Base-by-base conservation (phyloP, 176 grass and related monocot species). In the Aechmea fasciata region DNA sequence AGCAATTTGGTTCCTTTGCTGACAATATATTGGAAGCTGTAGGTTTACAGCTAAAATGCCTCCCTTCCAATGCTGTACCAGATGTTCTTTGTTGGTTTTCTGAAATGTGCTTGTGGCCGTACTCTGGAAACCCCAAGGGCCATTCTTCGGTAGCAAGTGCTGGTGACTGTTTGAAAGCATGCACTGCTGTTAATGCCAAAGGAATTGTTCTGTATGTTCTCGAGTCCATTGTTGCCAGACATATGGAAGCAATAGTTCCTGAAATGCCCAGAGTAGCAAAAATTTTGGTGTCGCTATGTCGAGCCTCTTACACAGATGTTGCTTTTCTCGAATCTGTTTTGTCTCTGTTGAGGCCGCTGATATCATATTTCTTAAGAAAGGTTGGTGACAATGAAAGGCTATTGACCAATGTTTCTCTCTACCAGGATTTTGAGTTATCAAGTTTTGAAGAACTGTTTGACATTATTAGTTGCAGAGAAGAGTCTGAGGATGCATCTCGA, bases 1-100 rank as follows among this genome's bases (percentile, higher is more conserved):
- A 72, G 66, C 65, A 73, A 72, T 96, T 96, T 65, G 64, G 54
- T 66, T 67, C 77, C 28, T 96, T 92, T 79, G 83, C 81, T 63
- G 83, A 89, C 64, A 96, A 47, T 68, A 96, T 96, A 82, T 86
- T 96, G 80, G 88, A 96, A 71, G 85, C 88, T 71, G 80, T 96
- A 79, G 92, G 83, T 3, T 71, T 89, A 66, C 92, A 96, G 64
- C 73, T 96, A 72, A 96, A 87, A 84, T 87, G 73, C 67, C 83
- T 96, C 29, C 83, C 92, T 57, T 83, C 69, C 54, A 89, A 70
- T 78, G 72, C 80, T 65, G 78, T 96, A 73, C 85, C 84, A 73
- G 92, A 96, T 73, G 63, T 96, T 28, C 92, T 96, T 71, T 89
- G 83, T 75, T 96, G 92, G 92, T 87, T 96, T 85, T 88, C 92